A percentile compares a stretch with the other conserved stretches of the same genome.
These are phyloP conservation scores for Solanum dulcamara DNA, from an alignment of 257 asterid genomes.

Conservation along the genomic window DNA sequence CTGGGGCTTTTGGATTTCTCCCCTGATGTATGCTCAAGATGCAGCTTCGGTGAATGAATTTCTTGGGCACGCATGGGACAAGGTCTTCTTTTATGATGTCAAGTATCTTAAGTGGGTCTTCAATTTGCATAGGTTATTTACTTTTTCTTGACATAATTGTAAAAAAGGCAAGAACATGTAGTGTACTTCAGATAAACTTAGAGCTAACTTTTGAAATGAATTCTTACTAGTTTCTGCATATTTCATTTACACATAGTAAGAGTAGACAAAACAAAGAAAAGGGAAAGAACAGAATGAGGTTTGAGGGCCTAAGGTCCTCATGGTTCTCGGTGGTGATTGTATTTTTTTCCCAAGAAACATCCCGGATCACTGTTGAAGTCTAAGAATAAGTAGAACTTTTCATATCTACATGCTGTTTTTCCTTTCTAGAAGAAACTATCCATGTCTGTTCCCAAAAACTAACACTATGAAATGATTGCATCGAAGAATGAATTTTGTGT, in stretches of 20 bases:
- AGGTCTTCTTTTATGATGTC: constrained; percentile 34
- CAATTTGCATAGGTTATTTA: neutral
- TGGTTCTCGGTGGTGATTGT: neutral
- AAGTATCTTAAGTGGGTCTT: neutral
- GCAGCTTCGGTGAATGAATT: constrained; percentile 92
- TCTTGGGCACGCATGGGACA: constrained; percentile 86
- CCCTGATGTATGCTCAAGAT: constrained; percentile 84
- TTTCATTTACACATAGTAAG: neutral
- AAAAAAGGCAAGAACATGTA: neutral
- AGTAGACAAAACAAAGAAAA: neutral
- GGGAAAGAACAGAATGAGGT: neutral
- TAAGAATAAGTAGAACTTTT: neutral
- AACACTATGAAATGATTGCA: neutral
- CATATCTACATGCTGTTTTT: neutral
- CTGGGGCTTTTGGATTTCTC: constrained; percentile 96
- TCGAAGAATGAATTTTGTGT: neutral
- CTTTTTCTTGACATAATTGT: neutral
- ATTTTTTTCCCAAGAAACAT: neutral
- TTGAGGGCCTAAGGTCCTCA: neutral
- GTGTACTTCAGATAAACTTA: neutral
- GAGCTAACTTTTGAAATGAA: neutral
- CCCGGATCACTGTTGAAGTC: neutral
- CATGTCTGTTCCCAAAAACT: neutral
- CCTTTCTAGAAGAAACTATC: neutral
- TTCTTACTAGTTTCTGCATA: neutral